phyloP scores from a whole-genome alignment of 805 yeast genomes.

The Saturnispora bothae region DNA sequence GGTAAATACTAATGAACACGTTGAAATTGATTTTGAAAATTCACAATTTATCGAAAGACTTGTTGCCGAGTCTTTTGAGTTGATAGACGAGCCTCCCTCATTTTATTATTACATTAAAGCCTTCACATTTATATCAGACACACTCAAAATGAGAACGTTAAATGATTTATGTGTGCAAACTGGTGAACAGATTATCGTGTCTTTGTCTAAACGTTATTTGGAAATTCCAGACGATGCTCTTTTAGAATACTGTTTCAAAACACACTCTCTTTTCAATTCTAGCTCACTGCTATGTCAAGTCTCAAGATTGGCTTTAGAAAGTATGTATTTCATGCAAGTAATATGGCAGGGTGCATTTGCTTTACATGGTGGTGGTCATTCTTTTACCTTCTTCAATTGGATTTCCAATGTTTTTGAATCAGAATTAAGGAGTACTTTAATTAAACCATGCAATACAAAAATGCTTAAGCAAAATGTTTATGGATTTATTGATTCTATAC shows the following conservation, averaged over 20 bases:
- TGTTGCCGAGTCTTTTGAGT: not conserved
- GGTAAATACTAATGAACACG: slow-evolving; percentile 1
- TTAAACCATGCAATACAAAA: not conserved
- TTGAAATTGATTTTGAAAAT: slow-evolving; percentile 1
- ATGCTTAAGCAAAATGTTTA: not conserved
- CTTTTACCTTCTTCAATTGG: slow-evolving; percentile 5
- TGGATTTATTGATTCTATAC: not conserved
- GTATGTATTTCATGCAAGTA: not conserved
- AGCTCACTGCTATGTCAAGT: not conserved
- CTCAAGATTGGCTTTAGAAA: not conserved
- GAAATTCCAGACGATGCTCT: not conserved
- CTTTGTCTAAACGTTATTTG: not conserved
- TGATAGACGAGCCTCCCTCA: not conserved
- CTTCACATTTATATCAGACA: slow-evolving; percentile 3
- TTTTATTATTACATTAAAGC: slow-evolving; percentile 6
- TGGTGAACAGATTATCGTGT: not conserved
- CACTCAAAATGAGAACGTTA: not conserved
- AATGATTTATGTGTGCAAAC: not conserved
- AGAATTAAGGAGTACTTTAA: not conserved
- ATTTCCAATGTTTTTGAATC: slow-evolving; percentile 3
- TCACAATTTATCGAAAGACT: slow-evolving; percentile 1
- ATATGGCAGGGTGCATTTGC: slow-evolving; percentile 4
- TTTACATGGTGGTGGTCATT: slow-evolving; percentile 1
- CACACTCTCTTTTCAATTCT: slow-evolving; percentile 5
- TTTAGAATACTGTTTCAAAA: slow-evolving; percentile 6